These are phyloP conservation scores for Penicillium argentinense DNA, from an alignment of 495 filamentous ascomycete genomes.

Conservation along the genomic window DNA sequence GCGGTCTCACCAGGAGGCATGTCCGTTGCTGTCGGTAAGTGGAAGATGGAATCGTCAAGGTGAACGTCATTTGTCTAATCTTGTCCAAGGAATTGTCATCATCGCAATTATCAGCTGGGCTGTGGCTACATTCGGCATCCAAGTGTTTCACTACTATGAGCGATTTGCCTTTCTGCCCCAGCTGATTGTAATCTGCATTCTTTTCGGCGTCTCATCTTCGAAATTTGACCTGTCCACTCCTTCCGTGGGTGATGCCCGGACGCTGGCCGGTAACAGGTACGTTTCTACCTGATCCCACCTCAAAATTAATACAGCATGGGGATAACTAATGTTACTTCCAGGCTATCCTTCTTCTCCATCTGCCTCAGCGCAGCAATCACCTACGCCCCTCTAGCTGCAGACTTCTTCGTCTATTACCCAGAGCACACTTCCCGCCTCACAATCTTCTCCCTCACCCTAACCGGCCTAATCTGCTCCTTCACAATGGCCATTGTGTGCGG, in stretches of 20 bases:
- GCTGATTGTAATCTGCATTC: slow-evolving; percentile 61
- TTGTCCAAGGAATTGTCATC: slow-evolving; percentile 60
- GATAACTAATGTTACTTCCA: slow-evolving; percentile 12
- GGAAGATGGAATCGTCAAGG: neutral
- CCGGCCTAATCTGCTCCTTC: slow-evolving; percentile 55
- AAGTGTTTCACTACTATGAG: slow-evolving; percentile 70
- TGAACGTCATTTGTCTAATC: neutral
- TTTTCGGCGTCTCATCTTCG: slow-evolving; percentile 64
- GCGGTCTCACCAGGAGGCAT: slow-evolving; percentile 63
- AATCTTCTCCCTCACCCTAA: slow-evolving; percentile 38
- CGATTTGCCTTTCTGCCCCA: slow-evolving; percentile 71
- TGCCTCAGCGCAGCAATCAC: slow-evolving; percentile 64
- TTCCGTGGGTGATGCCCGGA: slow-evolving; percentile 50
- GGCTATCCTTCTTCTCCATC: slow-evolving; percentile 68
- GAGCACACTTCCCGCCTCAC: slow-evolving; percentile 43
- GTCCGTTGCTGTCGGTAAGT: slow-evolving; percentile 61
- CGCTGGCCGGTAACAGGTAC: slow-evolving; percentile 55
- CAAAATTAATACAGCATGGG: neutral
- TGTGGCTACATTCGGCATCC: slow-evolving; percentile 72
- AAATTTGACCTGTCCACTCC: slow-evolving; percentile 59
- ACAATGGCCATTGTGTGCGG: slow-evolving; percentile 64
- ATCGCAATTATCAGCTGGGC: slow-evolving; percentile 64
- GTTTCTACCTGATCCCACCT: slow-evolving; percentile 1
- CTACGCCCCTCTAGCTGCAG: slow-evolving; percentile 58
- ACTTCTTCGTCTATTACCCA: slow-evolving; percentile 69